These are phyloP conservation scores for Musa beccarii DNA, from an alignment of 176 grass and related monocot species.

Conservation along the genomic window DNA sequence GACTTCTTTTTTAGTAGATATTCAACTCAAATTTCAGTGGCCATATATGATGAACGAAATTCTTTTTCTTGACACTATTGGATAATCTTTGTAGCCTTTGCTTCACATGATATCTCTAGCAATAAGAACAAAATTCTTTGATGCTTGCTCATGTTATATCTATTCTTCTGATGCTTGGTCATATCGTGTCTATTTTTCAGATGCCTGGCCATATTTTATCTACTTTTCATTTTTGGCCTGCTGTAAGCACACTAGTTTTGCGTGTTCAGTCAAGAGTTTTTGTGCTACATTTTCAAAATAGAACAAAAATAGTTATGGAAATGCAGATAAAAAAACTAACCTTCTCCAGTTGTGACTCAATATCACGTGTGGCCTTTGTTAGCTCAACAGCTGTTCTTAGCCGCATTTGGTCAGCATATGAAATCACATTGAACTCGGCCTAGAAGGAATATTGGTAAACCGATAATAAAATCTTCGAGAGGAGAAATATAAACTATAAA, in stretches of 20 bases:
- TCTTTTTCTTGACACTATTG: too few relatives aligned
- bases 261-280: neutral
- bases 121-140: too few relatives aligned
- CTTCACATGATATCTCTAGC: too few relatives aligned
- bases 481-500: neutral
- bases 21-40: too few relatives aligned
- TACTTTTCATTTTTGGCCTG: too few relatives aligned
- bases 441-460: slow-evolving; percentile 16
- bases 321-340: slow-evolving; percentile 23
- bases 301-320: slow-evolving; percentile 10
- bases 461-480: neutral
- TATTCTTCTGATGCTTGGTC: too few relatives aligned
- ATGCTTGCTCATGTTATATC: too few relatives aligned
- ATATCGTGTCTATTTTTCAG: too few relatives aligned
- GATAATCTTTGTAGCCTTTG: too few relatives aligned
- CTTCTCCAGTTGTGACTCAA: slow-evolving; percentile 78
- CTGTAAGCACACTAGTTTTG: neutral
- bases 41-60: too few relatives aligned
- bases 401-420: slow-evolving; percentile 84
- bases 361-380: slow-evolving; percentile 74
- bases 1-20: too few relatives aligned
- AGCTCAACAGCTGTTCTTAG: slow-evolving; percentile 86
- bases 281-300: neutral
- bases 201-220: too few relatives aligned
- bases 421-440: slow-evolving; percentile 86